Conservation (phyloP, 1,284 basidiomycete genomes). For the Ganoderma multipileum region DNA sequence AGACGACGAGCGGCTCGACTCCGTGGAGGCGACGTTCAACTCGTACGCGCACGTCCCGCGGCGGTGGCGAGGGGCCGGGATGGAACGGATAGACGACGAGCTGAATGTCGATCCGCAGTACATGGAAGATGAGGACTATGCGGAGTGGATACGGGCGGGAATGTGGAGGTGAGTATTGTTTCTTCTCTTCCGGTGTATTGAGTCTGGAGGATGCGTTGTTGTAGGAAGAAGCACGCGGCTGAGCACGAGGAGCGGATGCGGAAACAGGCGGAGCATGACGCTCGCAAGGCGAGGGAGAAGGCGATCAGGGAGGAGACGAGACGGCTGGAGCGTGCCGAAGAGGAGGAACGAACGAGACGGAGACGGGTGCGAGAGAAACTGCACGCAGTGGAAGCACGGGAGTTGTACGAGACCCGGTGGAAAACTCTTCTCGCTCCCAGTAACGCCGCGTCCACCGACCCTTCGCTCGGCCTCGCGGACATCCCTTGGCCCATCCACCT, state of each 20-base stretch:
- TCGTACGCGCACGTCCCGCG: conserved; percentile 71
- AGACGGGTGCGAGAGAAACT: conserved; percentile 53
- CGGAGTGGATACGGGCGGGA: conserved; percentile 78
- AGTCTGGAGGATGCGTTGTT: conserved; percentile 4
- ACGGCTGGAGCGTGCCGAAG: conserved; percentile 58
- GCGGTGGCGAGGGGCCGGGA: conserved; percentile 52
- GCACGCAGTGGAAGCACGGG: conserved; percentile 51
- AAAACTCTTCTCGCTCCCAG: conserved; percentile 49
- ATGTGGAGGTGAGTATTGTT: conserved; percentile 74
- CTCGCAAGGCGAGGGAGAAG: conserved; percentile 60
- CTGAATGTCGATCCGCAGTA: conserved; percentile 55
- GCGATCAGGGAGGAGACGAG: conserved; percentile 59
- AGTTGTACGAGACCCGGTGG: conserved; percentile 68
- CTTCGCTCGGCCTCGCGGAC: conserved; percentile 58
- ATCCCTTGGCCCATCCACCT: conserved; percentile 79
- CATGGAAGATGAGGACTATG: conserved; percentile 86
- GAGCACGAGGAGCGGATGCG: conserved; percentile 69
- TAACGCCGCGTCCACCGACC: conserved; percentile 19
- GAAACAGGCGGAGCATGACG: conserved; percentile 55
- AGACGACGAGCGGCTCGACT: conserved; percentile 72
- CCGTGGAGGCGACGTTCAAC: conserved; percentile 67
- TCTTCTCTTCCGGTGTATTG: neutral
- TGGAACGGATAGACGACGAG: conserved; percentile 57
- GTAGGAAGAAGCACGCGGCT: conserved; percentile 69
- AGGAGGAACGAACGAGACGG: conserved; percentile 54